These are phyloP conservation scores for Breynia disticha DNA, from an alignment of 441 rosid species.

Conservation along the genomic window DNA sequence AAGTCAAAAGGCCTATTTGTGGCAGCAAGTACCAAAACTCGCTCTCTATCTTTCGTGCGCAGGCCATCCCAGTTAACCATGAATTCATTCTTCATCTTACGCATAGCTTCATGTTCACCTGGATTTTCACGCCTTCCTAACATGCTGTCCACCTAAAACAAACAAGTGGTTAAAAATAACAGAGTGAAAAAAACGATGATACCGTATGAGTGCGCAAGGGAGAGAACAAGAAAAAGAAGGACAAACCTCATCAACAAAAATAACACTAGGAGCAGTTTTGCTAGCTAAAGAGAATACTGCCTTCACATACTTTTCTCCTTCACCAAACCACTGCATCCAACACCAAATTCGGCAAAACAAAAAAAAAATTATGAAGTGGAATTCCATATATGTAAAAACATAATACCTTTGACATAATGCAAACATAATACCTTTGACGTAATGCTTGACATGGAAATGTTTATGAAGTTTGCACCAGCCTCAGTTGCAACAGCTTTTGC, in stretches of 20 bases:
- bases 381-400: background rate
- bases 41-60: slow-evolving; percentile 89
- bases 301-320: slow-evolving; percentile 97
- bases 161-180: background rate
- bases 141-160: slow-evolving; percentile 93
- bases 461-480: slow-evolving; percentile 97
- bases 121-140: slow-evolving; percentile 98
- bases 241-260: slow-evolving; percentile 96
- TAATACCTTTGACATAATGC: background rate
- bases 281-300: slow-evolving; percentile 99
- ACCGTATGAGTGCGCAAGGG: background rate
- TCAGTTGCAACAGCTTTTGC: slow-evolving; percentile 99
- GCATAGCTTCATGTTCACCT: slow-evolving; percentile 99
- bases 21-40: slow-evolving; percentile 93
- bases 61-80: slow-evolving; percentile 99
- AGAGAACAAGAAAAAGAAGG: background rate
- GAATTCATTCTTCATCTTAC: slow-evolving; percentile 98
- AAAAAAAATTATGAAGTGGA: too few species aligned
- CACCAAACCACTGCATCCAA: slow-evolving; percentile 97
- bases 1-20: slow-evolving; percentile 98
- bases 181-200: background rate
- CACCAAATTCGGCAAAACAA: background rate
- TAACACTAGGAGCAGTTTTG: slow-evolving; percentile 92
- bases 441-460: slow-evolving; percentile 99
- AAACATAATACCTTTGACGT: slow-evolving; percentile 73